Percentiles rank a stretch among this genome's conserved stretches.
These are phyloP conservation scores for Hanseniaspora occidentalis DNA, from an alignment of 805 yeast genomes.

Conservation along the genomic window DNA sequence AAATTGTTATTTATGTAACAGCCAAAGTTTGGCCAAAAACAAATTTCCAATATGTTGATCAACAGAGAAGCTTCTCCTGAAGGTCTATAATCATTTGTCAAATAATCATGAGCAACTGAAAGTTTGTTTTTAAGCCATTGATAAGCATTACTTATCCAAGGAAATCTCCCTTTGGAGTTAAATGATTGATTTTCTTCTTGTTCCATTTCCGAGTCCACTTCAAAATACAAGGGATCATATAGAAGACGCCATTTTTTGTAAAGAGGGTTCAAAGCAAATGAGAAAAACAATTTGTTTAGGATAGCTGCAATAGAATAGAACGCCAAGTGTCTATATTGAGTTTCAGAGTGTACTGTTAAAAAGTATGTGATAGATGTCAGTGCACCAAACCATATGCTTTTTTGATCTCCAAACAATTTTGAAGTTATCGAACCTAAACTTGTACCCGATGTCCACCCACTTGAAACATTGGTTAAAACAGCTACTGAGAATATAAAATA, in stretches of 20 bases:
- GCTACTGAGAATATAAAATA: not conserved
- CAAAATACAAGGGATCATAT: not conserved
- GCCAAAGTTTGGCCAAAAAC: conserved; percentile 6
- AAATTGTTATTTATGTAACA: conserved; percentile 1
- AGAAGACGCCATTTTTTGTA: not conserved
- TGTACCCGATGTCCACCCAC: no score
- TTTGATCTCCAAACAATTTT: no score
- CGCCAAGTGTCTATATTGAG: not conserved
- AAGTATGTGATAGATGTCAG: not conserved
- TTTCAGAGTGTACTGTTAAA: not conserved
- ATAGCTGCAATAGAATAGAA: not conserved
- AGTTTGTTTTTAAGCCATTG: not conserved
- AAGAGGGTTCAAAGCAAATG: not conserved
- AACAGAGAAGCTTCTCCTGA: conserved; percentile 3
- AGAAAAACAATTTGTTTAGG: not conserved
- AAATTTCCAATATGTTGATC: conserved; percentile 3
- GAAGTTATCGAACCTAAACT: no score
- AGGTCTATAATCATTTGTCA: not conserved
- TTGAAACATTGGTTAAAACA: not conserved
- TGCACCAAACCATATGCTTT: not conserved
- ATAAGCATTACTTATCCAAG: no score
- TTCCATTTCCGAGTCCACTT: no score
- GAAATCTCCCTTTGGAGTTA: no score
- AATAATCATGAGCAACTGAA: not conserved
- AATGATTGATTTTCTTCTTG: no score